phyloP scores from a whole-genome alignment of 192 early-diverging fungal genomes.

The Coemansia sp. region DNA sequence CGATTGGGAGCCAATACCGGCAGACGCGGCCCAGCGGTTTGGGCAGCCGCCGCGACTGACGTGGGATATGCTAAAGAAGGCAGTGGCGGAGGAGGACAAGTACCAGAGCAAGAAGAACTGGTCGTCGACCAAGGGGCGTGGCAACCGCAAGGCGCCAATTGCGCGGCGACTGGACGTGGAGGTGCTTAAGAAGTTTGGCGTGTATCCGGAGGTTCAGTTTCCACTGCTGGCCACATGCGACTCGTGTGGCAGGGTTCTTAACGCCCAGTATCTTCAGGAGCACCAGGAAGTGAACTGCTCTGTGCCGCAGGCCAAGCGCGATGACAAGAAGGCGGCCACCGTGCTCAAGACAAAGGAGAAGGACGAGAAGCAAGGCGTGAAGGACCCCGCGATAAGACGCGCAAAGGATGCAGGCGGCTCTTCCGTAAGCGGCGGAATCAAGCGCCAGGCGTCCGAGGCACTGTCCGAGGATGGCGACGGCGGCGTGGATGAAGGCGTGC shows the following conservation, averaged over 20 bases:
- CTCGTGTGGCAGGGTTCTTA: slow-evolving; percentile 43
- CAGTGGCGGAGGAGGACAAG: slow-evolving; percentile 55
- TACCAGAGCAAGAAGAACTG: slow-evolving; percentile 61
- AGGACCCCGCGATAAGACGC: slow-evolving; percentile 1
- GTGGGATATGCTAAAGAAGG: slow-evolving; percentile 56
- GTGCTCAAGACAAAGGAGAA: slow-evolving; percentile 7
- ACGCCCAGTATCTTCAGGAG: slow-evolving; percentile 50
- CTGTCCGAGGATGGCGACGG: slow-evolving; percentile 18
- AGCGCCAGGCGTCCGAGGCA: slow-evolving; percentile 29
- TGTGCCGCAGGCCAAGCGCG: slow-evolving; percentile 38
- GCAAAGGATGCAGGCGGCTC: not conserved
- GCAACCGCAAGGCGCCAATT: slow-evolving; percentile 54
- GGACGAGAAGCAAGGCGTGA: not conserved
- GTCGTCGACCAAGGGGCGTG: slow-evolving; percentile 56
- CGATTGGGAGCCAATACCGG: slow-evolving; percentile 29
- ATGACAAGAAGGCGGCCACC: slow-evolving; percentile 14
- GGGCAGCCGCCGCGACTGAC: slow-evolving; percentile 31
- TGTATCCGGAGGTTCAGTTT: slow-evolving; percentile 48
- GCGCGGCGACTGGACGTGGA: slow-evolving; percentile 55
- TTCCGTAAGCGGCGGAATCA: slow-evolving; percentile 9
- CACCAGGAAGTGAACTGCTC: slow-evolving; percentile 49
- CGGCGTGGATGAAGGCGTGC: slow-evolving; percentile 2
- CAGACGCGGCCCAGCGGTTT: slow-evolving; percentile 12
- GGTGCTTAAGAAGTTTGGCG: slow-evolving; percentile 49
- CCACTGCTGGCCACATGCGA: slow-evolving; percentile 45